Conservation (phyloP, 768 basidiomycete genomes). For the Pleurotus tuber-regium region DNA sequence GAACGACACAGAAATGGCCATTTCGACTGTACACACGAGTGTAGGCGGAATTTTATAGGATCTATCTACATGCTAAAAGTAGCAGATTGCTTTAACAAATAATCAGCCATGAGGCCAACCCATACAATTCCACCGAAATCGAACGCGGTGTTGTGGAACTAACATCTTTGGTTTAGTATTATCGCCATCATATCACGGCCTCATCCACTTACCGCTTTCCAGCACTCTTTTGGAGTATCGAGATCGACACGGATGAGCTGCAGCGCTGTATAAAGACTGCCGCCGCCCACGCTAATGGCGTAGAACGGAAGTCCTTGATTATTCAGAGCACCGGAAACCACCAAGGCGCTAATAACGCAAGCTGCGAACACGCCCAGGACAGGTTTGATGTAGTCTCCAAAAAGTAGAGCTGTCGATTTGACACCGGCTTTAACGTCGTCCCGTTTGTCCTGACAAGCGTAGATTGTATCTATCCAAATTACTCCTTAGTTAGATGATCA, state of each 20-base stretch:
- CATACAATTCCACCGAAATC: constrained; percentile 10
- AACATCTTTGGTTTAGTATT: neutral
- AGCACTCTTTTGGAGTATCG: constrained; percentile 6
- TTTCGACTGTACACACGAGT: too few relatives aligned
- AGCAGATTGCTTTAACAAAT: too few relatives aligned
- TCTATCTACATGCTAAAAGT: too few relatives aligned
- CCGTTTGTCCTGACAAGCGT: constrained; percentile 42
- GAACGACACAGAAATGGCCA: too few relatives aligned
- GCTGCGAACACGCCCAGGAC: constrained; percentile 41
- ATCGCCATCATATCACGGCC: neutral
- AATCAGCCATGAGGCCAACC: constrained; percentile 10
- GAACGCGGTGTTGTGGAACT: constrained; percentile 13
- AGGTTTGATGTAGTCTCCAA: constrained; percentile 39
- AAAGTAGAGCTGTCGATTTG: constrained; percentile 55
- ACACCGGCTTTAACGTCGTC: constrained; percentile 55
- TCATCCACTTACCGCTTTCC: neutral
- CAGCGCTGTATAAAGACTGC: constrained; percentile 8
- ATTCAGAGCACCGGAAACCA: constrained; percentile 37
- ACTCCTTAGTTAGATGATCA: neutral
- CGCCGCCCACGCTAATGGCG: constrained; percentile 23
- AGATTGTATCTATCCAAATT: constrained; percentile 15
- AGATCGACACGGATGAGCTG: neutral
- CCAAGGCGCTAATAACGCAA: constrained; percentile 36
- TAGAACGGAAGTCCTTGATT: constrained; percentile 33
- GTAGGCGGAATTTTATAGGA: too few relatives aligned